Conservation (phyloP, 78 protist genomes). For the Planoprotostelium fungivorum region DNA sequence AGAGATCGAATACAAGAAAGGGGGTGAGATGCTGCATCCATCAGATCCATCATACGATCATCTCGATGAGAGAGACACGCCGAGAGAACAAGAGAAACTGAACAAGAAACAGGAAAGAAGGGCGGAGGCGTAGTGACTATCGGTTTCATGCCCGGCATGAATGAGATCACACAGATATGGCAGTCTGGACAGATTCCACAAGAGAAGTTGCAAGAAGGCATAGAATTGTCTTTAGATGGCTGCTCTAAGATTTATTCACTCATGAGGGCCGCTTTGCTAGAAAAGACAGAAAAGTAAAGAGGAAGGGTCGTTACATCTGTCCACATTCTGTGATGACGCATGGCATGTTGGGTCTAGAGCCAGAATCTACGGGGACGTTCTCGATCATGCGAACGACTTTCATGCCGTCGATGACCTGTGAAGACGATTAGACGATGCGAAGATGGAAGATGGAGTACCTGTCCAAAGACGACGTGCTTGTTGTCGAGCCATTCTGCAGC, state of each 20-base stretch:
- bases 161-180: slow-evolving; percentile 44
- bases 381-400: slow-evolving; percentile 69
- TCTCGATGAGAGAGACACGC: too few species aligned
- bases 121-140: slow-evolving; percentile 24
- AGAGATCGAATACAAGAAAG: not conserved
- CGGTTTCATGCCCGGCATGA: slow-evolving; percentile 31
- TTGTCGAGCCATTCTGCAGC: slow-evolving; percentile 86
- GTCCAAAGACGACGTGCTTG: slow-evolving; percentile 97
- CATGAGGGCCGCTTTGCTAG: slow-evolving; percentile 38
- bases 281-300: slow-evolving; percentile 11
- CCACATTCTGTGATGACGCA: slow-evolving; percentile 80
- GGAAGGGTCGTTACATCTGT: slow-evolving; percentile 61
- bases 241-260: slow-evolving; percentile 39
- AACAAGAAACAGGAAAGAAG: not conserved
- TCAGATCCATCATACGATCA: not conserved
- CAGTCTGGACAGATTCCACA: slow-evolving; percentile 52
- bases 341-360: slow-evolving; percentile 59
- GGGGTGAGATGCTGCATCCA: slow-evolving; percentile 22
- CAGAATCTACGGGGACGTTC: slow-evolving; percentile 44
- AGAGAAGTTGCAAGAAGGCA: slow-evolving; percentile 17
- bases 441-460: slow-evolving; percentile 6
- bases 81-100: too few species aligned
- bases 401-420: slow-evolving; percentile 79
- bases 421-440: not conserved
- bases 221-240: slow-evolving; percentile 57